A percentile compares a stretch with the other conserved stretches of the same genome.
Conservation (phyloP, 129 eudicot genomes). For the Tanacetum coccineum region DNA sequence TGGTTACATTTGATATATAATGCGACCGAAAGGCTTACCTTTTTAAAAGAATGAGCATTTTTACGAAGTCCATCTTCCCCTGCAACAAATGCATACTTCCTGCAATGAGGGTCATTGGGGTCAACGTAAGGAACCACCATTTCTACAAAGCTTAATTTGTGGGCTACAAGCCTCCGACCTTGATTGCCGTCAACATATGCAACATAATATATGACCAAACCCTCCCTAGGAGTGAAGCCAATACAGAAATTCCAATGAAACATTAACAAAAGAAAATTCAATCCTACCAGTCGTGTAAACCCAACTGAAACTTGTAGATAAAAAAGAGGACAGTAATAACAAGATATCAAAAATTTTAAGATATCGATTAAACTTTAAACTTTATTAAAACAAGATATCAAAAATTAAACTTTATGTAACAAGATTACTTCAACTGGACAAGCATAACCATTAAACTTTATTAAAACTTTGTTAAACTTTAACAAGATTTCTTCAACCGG, state of each 20-base stretch:
- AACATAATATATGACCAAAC: slow-evolving; percentile 63
- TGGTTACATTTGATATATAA: background rate
- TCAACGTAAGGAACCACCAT: slow-evolving; percentile 97
- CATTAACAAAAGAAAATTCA: slow-evolving; percentile 6
- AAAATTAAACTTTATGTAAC: no score
- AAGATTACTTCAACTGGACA: no score
- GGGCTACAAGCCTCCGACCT: slow-evolving; percentile 77
- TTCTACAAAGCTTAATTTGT: slow-evolving; percentile 79
- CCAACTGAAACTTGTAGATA: background rate
- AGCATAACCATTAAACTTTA: no score
- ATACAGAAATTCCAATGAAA: slow-evolving; percentile 78
- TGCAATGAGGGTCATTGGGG: slow-evolving; percentile 90
- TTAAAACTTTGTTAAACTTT: no score
- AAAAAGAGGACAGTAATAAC: background rate
- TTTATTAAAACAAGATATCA: no score
- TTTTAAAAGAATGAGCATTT: slow-evolving; percentile 90
- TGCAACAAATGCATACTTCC: slow-evolving; percentile 92
- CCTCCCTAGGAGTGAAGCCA: slow-evolving; percentile 82
- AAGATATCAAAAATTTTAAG: no score
- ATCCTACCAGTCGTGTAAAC: slow-evolving; percentile 13
- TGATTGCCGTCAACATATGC: slow-evolving; percentile 84
- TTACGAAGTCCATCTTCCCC: slow-evolving; percentile 94
- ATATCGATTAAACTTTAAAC: no score
- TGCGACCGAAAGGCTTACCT: slow-evolving; percentile 35
- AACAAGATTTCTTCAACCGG: no score